Evolutionary conservation across 169 alveolate species (phyloP).

Genomic region (Plasmodium billcollinsi): DNA sequence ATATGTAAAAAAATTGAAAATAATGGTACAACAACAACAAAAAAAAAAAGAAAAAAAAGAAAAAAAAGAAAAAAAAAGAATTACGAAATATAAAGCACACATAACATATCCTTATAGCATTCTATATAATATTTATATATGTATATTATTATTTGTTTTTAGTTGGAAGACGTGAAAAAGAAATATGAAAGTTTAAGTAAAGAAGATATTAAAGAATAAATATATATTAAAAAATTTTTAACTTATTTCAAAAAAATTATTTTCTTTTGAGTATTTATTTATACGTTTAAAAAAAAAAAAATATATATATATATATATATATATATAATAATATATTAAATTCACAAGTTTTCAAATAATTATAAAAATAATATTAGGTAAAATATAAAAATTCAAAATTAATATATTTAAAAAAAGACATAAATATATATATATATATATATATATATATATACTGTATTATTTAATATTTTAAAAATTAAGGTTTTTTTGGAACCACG

Average conservation of each 20-base stretch:
- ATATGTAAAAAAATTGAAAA: conserved; percentile 16
- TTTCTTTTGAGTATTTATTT: no score
- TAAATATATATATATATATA: not conserved
- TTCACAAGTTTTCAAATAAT: not conserved
- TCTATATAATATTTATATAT: no score
- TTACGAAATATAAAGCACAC: no score
- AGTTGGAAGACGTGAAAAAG: conserved; percentile 17
- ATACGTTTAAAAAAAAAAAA: no score
- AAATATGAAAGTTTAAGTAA: conserved; percentile 12
- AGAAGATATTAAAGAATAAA: conserved; percentile 3
- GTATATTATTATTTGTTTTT: not conserved
- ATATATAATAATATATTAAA: conserved; percentile 8
- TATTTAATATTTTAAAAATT: conserved; percentile 33
- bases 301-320: not conserved
- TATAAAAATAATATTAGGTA: not conserved
- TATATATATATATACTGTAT: not conserved
- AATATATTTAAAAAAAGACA: not conserved
- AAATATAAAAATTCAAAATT: not conserved
- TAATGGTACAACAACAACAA: conserved; percentile 17
- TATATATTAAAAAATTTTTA: no score
- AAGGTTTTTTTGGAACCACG: conserved; percentile 70
- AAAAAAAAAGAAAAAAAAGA: no score
- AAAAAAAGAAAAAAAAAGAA: no score
- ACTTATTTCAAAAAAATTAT: not conserved
- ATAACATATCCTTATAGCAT: no score